These are phyloP conservation scores for Noccaea caerulescens DNA, from an alignment of 345 rosid genomes.

Conservation along the genomic window DNA sequence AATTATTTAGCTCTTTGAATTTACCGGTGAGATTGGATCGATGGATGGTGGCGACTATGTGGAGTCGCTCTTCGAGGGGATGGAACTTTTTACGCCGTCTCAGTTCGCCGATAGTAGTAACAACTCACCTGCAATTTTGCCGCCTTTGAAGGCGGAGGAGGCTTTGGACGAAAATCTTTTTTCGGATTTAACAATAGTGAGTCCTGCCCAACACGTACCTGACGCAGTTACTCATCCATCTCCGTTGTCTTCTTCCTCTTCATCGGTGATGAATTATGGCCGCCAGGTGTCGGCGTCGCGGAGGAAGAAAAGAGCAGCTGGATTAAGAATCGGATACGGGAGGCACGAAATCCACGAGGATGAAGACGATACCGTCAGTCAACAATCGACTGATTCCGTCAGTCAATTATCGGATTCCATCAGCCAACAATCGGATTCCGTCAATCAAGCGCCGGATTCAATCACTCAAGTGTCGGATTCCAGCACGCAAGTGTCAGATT, in stretches of 20 bases:
- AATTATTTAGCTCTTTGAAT: slow-evolving; percentile 1
- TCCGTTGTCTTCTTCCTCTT: slow-evolving; percentile 2
- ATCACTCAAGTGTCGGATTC: slow-evolving; percentile 19
- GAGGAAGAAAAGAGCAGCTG: slow-evolving; percentile 77
- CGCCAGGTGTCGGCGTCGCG: slow-evolving; percentile 55
- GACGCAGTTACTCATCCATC: slow-evolving; percentile 36
- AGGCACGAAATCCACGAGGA: slow-evolving; percentile 49
- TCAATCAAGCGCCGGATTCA: slow-evolving; percentile 29
- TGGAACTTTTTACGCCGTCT: slow-evolving; percentile 72
- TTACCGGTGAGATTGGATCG: slow-evolving; percentile 34
- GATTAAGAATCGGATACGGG: slow-evolving; percentile 76
- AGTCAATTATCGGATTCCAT: slow-evolving; percentile 37
- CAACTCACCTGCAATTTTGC: slow-evolving; percentile 23
- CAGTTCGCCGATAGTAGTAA: slow-evolving; percentile 41
- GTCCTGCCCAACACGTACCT: slow-evolving; percentile 40
- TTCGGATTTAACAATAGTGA: slow-evolving; percentile 71
- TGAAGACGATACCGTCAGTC: slow-evolving; percentile 43
- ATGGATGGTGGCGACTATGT: slow-evolving; percentile 49
- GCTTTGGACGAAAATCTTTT: slow-evolving; percentile 85
- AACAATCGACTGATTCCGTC: slow-evolving; percentile 28
- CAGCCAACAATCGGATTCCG: slow-evolving; percentile 31
- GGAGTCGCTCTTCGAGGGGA: slow-evolving; percentile 90
- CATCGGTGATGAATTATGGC: slow-evolving; percentile 25
- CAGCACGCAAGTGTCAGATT: not conserved
- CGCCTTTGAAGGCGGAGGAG: slow-evolving; percentile 38